Evolutionary conservation across 768 basidiomycete genomes (phyloP).

Genomic region (Dictyophora rubrovolvata): DNA sequence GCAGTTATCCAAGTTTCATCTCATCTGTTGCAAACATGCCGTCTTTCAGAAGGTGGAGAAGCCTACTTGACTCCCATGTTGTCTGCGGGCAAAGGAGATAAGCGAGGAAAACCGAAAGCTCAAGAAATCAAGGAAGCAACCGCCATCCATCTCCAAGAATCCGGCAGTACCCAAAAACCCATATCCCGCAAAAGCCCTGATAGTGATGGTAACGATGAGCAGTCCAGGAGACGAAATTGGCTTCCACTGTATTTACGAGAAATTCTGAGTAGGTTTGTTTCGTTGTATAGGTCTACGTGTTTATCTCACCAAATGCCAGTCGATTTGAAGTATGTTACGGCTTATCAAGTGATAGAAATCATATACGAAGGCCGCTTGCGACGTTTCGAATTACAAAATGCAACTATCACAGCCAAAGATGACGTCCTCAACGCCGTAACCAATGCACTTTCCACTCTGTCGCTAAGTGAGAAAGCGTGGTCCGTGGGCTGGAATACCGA

Average conservation of each 20-base stretch:
- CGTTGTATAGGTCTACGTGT: conserved; percentile 8
- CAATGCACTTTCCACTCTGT: conserved; percentile 33
- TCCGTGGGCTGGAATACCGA: conserved; percentile 58
- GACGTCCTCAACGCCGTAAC: conserved; percentile 26
- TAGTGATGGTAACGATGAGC: not conserved
- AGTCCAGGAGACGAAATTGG: conserved; percentile 43
- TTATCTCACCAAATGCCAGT: conserved; percentile 32
- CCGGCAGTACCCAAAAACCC: conserved; percentile 14
- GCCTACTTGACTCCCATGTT: conserved; percentile 34
- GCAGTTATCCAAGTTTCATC: conserved; percentile 47
- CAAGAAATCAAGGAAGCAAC: conserved; percentile 40
- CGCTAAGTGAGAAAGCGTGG: conserved; percentile 35
- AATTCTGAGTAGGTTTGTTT: conserved; percentile 42
- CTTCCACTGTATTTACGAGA: conserved; percentile 57
- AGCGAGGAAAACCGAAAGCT: conserved; percentile 40
- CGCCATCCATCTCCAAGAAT: conserved; percentile 44
- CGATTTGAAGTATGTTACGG: conserved; percentile 58
- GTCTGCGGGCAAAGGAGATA: conserved; percentile 7
- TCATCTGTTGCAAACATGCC: conserved; percentile 53
- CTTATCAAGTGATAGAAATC: conserved; percentile 50
- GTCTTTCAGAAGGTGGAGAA: conserved; percentile 37
- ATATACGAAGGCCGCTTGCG: conserved; percentile 51
- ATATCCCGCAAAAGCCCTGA: conserved; percentile 21
- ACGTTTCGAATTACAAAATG: conserved; percentile 43
- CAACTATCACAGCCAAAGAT: conserved; percentile 13